These are phyloP conservation scores for Vitis rupestris DNA, from an alignment of 164 flowering plant genomes.

Conservation along the genomic window DNA sequence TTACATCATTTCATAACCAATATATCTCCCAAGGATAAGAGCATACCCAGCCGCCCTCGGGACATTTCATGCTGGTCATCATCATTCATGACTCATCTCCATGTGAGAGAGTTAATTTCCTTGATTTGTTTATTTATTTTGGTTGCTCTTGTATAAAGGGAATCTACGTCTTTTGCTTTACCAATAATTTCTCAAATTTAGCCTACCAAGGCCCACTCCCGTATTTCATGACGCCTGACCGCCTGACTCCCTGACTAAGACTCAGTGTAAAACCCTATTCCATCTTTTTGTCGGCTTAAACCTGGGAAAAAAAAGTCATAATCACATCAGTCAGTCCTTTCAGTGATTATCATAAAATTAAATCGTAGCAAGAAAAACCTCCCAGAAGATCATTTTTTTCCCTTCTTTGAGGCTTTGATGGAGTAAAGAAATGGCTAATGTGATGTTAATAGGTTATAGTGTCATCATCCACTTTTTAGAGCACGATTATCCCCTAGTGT, in stretches of 20 bases:
- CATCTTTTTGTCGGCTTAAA: too few relatives aligned
- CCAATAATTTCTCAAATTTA: slow-evolving; percentile 10
- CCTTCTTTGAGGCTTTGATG: neutral
- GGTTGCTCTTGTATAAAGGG: neutral
- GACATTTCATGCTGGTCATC: slow-evolving; percentile 13
- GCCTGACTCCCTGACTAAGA: too few relatives aligned
- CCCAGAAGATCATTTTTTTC: neutral
- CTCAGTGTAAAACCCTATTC: too few relatives aligned
- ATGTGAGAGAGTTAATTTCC: slow-evolving; percentile 10
- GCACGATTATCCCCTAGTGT: neutral
- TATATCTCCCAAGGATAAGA: neutral
- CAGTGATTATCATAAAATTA: too few relatives aligned
- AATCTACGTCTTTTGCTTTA: neutral
- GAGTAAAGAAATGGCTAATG: neutral
- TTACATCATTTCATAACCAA: neutral
- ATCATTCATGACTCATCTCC: slow-evolving; percentile 34
- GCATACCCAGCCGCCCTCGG: slow-evolving; percentile 18
- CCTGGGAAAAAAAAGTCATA: too few relatives aligned
- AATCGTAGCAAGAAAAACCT: too few relatives aligned
- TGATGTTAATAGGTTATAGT: neutral
- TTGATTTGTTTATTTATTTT: neutral
- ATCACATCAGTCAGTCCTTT: too few relatives aligned
- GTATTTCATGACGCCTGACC: neutral
- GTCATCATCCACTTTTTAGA: slow-evolving; percentile 5
- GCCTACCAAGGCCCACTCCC: slow-evolving; percentile 2